These are phyloP conservation scores for Apiospora pterosperma DNA, from an alignment of 2,329 filamentous ascomycete species.

Conservation along the genomic window DNA sequence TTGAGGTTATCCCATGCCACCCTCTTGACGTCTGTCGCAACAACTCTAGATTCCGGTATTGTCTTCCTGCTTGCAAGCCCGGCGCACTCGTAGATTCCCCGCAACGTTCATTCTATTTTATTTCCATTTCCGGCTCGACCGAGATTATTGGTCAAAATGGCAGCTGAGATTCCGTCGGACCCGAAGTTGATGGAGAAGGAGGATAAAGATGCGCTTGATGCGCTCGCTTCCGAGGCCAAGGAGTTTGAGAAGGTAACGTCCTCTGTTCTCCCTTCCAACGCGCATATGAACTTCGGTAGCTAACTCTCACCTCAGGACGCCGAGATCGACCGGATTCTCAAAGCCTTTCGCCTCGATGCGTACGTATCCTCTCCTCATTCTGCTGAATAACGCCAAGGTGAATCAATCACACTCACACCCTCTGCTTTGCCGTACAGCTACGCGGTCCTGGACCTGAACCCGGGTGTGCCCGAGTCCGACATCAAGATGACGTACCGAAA, in stretches of 20 bases:
- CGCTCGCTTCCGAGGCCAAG: constrained; percentile 79
- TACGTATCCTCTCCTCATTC: background rate
- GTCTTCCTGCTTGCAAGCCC: background rate
- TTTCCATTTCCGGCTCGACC: background rate
- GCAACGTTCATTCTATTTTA: background rate
- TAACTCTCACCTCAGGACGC: constrained; percentile 61
- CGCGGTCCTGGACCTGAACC: constrained; percentile 91
- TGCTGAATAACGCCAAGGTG: background rate
- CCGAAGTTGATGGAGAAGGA: constrained; percentile 26
- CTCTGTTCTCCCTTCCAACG: background rate
- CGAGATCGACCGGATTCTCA: constrained; percentile 91
- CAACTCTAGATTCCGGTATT: background rate
- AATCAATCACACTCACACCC: constrained; percentile 33
- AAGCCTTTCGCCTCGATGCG: constrained; percentile 74
- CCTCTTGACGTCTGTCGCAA: background rate
- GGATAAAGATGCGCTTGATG: constrained; percentile 74
- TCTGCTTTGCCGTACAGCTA: constrained; percentile 45
- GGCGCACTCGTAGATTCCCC: background rate
- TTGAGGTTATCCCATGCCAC: background rate
- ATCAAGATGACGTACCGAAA: constrained; percentile 94
- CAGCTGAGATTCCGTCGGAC: background rate
- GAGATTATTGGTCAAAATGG: background rate
- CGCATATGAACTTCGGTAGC: background rate
- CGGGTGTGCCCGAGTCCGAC: constrained; percentile 90
- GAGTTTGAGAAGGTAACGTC: constrained; percentile 78